phyloP scores from a whole-genome alignment of 192 early-diverging fungal genomes.

The Dispira simplex region DNA sequence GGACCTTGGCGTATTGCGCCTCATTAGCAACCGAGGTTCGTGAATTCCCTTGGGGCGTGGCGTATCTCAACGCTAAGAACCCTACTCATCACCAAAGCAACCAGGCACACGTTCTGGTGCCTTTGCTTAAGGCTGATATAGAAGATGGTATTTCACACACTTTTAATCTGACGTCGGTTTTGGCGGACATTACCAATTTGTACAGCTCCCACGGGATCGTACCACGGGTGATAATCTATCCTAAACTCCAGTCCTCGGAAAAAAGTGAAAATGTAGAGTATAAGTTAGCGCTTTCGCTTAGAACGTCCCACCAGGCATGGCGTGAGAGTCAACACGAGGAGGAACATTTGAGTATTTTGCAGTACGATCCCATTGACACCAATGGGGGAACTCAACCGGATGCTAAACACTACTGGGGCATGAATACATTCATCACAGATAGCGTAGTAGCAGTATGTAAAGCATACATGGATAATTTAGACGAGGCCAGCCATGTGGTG shows the following conservation, averaged over 20 bases:
- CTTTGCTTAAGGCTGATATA: neutral
- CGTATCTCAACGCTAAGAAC: neutral
- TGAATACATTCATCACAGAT: neutral
- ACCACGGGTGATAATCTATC: neutral
- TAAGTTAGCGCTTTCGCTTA: too few species aligned
- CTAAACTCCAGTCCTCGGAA: neutral
- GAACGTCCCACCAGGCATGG: neutral
- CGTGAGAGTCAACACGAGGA: neutral
- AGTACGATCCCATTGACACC: neutral
- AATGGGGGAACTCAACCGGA: too few species aligned
- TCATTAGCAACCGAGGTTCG: neutral
- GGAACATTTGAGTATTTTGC: neutral
- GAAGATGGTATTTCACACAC: neutral
- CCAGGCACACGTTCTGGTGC: neutral
- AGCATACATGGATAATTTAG: neutral
- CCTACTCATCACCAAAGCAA: slow-evolving; percentile 9
- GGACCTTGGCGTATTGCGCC: slow-evolving; percentile 2
- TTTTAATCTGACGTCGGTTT: neutral
- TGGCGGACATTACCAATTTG: neutral
- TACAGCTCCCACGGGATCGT: neutral
- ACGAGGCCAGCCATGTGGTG: neutral
- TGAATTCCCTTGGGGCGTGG: neutral
- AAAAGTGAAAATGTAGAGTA: neutral
- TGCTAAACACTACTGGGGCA: too few species aligned
- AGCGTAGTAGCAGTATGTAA: neutral